Evolutionary conservation across 2,329 filamentous ascomycete genomes (phyloP).

Genomic region (Curvularia verruculosa): DNA sequence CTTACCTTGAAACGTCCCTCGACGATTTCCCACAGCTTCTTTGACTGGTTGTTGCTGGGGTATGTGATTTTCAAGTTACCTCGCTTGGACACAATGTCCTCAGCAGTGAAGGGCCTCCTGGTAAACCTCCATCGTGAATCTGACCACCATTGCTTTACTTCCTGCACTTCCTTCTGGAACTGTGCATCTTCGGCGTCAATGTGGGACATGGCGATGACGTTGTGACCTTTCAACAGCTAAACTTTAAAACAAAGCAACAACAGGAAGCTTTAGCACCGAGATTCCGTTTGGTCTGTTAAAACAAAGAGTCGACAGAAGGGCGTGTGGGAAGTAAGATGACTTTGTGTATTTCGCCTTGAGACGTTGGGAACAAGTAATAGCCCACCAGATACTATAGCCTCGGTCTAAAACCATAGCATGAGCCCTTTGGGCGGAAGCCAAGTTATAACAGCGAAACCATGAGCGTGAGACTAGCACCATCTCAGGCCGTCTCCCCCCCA

Average conservation of each 20-base stretch:
- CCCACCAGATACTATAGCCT: constrained; percentile 31
- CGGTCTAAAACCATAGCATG: constrained; percentile 19
- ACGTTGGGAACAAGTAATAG: constrained; percentile 27
- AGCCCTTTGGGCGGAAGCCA: constrained; percentile 30
- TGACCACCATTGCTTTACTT: constrained; percentile 93
- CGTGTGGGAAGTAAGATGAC: constrained; percentile 1
- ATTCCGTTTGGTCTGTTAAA: background rate
- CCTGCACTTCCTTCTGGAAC: constrained; percentile 81
- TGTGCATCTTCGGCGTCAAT: constrained; percentile 72
- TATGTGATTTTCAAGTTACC: constrained; percentile 91
- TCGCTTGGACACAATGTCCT: constrained; percentile 95
- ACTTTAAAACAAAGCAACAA: background rate
- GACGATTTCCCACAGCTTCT: constrained; percentile 93
- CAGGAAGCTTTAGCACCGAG: background rate
- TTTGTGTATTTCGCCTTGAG: constrained; percentile 6
- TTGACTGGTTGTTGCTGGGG: constrained; percentile 83
- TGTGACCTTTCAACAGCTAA: constrained; percentile 1
- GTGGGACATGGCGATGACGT: constrained; percentile 36
- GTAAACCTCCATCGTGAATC: constrained; percentile 92
- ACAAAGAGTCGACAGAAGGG: constrained; percentile 1
- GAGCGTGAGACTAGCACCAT: constrained; percentile 23
- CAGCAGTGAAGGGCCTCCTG: constrained; percentile 89
- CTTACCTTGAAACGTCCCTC: constrained; percentile 82
- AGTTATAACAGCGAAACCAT: constrained; percentile 25
- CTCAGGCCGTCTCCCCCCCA: constrained; percentile 16